A percentile compares a stretch with the other conserved stretches of the same genome.
These are phyloP conservation scores for Suillus ampliporus DNA, from an alignment of 768 basidiomycete genomes.

Conservation along the genomic window DNA sequence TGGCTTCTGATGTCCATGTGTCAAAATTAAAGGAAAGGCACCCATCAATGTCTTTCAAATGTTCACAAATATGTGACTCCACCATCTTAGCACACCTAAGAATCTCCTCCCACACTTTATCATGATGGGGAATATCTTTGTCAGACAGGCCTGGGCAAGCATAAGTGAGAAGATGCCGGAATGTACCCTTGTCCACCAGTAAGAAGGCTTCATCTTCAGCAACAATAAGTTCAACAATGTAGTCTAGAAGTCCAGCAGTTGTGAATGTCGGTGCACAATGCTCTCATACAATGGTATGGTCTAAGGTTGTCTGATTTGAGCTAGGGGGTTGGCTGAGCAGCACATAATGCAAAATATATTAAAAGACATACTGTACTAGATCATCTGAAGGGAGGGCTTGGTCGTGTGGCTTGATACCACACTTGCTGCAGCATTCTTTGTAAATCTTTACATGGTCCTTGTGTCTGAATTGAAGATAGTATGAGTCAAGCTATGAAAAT, in stretches of 20 bases:
- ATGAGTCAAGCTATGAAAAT: no score
- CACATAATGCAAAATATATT: no score
- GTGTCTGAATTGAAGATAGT: no score
- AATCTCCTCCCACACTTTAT: not conserved
- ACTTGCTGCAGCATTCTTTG: no score
- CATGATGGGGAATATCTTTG: not conserved
- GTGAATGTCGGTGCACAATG: not conserved
- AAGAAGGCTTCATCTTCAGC: not conserved
- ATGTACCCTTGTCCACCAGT: not conserved
- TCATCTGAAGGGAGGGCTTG: no score
- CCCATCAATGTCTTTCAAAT: no score
- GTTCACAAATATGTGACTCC: no score
- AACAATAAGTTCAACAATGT: not conserved
- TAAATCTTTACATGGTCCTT: no score
- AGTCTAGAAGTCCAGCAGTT: not conserved
- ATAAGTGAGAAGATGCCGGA: not conserved
- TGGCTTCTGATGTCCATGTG: no score
- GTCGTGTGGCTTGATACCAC: no score
- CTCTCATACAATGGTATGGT: not conserved
- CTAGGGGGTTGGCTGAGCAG: not conserved
- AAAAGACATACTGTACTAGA: no score
- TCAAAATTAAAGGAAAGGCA: no score
- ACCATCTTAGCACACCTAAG: not conserved
- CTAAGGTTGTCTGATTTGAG: not conserved
- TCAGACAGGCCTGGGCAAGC: not conserved